Percentiles rank a stretch among this genome's conserved stretches.
These are phyloP conservation scores for Coemansia aciculifera DNA, from an alignment of 192 early-diverging fungal genomes.

Conservation along the genomic window DNA sequence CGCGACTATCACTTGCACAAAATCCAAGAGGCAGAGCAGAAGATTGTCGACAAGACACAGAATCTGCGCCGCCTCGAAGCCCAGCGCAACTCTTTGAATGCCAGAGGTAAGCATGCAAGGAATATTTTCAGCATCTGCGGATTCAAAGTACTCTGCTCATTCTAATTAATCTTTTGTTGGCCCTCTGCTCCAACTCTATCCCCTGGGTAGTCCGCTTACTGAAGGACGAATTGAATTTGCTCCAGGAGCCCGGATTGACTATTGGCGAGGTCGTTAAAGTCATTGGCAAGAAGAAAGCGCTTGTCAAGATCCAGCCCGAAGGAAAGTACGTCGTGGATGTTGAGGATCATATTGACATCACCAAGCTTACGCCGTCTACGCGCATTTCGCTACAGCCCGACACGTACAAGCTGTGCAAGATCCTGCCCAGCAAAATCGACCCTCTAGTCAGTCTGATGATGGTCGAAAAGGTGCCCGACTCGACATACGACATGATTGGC, in stretches of 20 bases:
- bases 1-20: conserved; percentile 75
- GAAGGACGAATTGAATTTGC: conserved; percentile 92
- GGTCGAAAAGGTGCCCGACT: conserved; percentile 99
- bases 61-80: conserved; percentile 98
- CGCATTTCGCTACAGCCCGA: conserved; percentile 93
- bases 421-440: conserved; percentile 96
- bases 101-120: conserved; percentile 66
- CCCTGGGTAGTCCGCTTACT: conserved; percentile 78
- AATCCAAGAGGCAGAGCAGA: conserved; percentile 85
- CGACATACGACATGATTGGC: conserved; percentile 99
- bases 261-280: conserved; percentile 98
- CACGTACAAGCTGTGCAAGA: conserved; percentile 90
- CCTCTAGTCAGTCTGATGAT: conserved; percentile 99
- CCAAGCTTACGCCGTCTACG: conserved; percentile 85
- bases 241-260: conserved; percentile 95
- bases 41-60: conserved; percentile 87
- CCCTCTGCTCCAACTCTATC: background rate
- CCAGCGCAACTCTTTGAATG: conserved; percentile 95
- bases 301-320: conserved; percentile 91
- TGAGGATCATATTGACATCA: conserved; percentile 86
- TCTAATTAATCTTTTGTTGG: background rate
- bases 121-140: background rate
- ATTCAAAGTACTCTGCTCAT: background rate
- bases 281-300: conserved; percentile 97
- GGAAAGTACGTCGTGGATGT: conserved; percentile 99